A percentile compares a stretch with the other conserved stretches of the same genome.
Conservation (phyloP, 805 yeast species). For the Yamadazyma endophytica region DNA sequence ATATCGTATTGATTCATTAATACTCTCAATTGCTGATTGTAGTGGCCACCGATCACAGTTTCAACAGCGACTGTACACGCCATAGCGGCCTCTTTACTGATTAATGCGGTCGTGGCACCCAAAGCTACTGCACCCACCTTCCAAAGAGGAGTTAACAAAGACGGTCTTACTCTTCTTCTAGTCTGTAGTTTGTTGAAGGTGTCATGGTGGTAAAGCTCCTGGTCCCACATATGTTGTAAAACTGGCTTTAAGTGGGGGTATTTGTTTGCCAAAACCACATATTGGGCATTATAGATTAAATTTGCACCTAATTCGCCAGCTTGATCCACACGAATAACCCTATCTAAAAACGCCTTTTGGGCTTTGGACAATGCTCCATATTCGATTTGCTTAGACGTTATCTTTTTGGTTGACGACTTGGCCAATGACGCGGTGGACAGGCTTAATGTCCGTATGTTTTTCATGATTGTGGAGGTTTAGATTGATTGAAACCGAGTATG, state of each 20-base stretch:
- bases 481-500: not conserved
- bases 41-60: conserved; percentile 95
- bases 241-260: conserved; percentile 76
- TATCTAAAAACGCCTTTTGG: conserved; percentile 66
- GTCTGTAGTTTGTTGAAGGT: conserved; percentile 79
- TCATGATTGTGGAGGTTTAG: conserved; percentile 1
- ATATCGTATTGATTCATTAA: conserved; percentile 63
- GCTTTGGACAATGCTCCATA: conserved; percentile 44
- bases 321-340: conserved; percentile 88
- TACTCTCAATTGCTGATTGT: conserved; percentile 82
- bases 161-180: conserved; percentile 82
- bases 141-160: conserved; percentile 90
- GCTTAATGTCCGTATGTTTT: not conserved
- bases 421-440: not conserved
- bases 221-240: conserved; percentile 96
- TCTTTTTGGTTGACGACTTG: conserved; percentile 1
- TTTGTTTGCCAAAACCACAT: conserved; percentile 63
- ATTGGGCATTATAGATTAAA: conserved; percentile 89
- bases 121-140: conserved; percentile 81
- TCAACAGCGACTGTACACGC: conserved; percentile 99
- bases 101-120: conserved; percentile 81
- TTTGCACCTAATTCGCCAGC: conserved; percentile 98
- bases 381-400: conserved; percentile 16
- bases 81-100: conserved; percentile 97
- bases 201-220: conserved; percentile 84